Evolutionary conservation across 805 yeast genomes (phyloP).

Genomic region (Wickerhamomyces chaumierensis): DNA sequence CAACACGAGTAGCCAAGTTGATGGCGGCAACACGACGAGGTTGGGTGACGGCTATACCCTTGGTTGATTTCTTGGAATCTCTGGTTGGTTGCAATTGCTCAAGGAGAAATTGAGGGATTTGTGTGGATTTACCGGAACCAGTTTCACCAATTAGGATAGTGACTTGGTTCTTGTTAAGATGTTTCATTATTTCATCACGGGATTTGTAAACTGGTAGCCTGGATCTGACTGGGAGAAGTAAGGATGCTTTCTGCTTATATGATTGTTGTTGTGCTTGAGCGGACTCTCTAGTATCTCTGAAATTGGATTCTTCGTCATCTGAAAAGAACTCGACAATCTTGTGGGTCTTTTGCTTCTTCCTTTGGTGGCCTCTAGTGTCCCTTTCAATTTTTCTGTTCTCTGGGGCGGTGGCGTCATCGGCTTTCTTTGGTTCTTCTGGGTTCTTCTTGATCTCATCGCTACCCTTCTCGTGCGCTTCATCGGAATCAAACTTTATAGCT

Average conservation of each 20-base stretch:
- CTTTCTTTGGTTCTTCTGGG: neutral
- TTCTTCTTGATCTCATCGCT: neutral
- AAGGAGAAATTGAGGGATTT: constrained; percentile 85
- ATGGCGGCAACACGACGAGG: constrained; percentile 98
- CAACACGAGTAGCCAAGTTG: constrained; percentile 83
- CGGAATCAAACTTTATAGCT: neutral
- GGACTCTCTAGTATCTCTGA: constrained; percentile 8
- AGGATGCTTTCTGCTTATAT: constrained; percentile 20
- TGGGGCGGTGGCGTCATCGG: too few relatives aligned
- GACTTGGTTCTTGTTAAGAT: constrained; percentile 47
- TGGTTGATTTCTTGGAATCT: constrained; percentile 19
- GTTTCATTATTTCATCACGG: constrained; percentile 47
- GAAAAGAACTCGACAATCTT: constrained; percentile 24
- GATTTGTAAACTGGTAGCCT: constrained; percentile 70
- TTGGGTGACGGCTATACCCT: constrained; percentile 82
- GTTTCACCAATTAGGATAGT: constrained; percentile 90
- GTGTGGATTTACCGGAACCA: constrained; percentile 97
- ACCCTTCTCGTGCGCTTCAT: too few relatives aligned
- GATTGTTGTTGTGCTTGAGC: constrained; percentile 2
- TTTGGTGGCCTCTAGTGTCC: constrained; percentile 1
- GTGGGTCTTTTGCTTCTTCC: constrained; percentile 4
- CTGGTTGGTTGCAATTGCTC: constrained; percentile 15
- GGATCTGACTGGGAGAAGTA: constrained; percentile 40
- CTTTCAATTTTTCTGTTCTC: neutral
- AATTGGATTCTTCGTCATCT: constrained; percentile 23